Evolutionary conservation across 2,329 filamentous ascomycete genomes (phyloP), one percentile per base, ranked within the genome.

Genomic region (Coleophoma cylindrospora): DNA sequence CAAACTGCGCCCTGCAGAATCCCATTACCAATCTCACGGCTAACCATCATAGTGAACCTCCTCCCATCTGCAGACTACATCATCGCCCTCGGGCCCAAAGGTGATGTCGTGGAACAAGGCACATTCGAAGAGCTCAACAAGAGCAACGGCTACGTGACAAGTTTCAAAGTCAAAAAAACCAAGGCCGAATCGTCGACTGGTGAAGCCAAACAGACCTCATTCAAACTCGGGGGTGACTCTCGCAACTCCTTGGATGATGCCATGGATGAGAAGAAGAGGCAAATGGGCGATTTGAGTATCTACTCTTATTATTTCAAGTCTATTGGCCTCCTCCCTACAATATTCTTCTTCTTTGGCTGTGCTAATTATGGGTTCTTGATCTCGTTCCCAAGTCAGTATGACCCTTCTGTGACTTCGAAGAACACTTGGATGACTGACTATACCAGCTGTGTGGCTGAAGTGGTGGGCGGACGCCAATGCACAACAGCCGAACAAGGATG

Each of bases 51-150:
- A 43, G 43, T 57, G 40, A 46, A 54, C 43, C 38, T 52, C 49
- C 13, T 69, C 4, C 62, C 62, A 14, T 64, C 66, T 34, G 65
- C 63, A 27, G 68, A 70, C 53, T 63, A 69, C 37, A 63, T 71
- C 17, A 59, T 70, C 21, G 63, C 61, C 13, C 61, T 70, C 12
- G 54, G 57, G 34, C 58, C 53, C 17, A 54, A 63, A 14, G 68
- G 68, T 19, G 59, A 47, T 27, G 62, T 70, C 9, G 49, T 57
- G 3, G 66, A 70, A 52, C 65, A 69, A 56, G 68, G 68, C 9
- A 54, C 52, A 19, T 69, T 68, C 38, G 61, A 65, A 14, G 59
- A 63, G n/a, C 58, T 70, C 17, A 64, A 64, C 45, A 49, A 51
- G 1, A 57, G 60, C 14, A 62, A 63, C 19, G 65, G 67, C 9